phyloP scores from a whole-genome alignment of 306 rosid species.

The Rosa chinensis region DNA sequence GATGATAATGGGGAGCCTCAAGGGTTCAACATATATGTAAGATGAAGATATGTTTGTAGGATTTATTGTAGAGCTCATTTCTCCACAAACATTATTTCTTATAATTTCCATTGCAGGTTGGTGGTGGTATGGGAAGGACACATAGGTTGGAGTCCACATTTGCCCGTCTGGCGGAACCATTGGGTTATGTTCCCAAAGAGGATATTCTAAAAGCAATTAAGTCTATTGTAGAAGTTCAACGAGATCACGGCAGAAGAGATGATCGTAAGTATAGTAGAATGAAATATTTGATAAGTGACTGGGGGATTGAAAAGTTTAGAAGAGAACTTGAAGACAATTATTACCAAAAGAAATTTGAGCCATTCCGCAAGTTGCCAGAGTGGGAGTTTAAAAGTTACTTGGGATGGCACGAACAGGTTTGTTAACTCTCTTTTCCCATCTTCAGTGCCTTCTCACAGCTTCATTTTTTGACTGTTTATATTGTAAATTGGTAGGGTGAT shows the following conservation, averaged over 20 bases:
- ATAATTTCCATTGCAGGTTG: conserved; percentile 65
- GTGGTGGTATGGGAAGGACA: conserved; percentile 99
- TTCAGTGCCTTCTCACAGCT: neutral
- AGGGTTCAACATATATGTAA: conserved; percentile 92
- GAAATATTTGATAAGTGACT: conserved; percentile 88
- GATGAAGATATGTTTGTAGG: conserved; percentile 25
- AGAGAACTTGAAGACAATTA: conserved; percentile 66
- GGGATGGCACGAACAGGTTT: conserved; percentile 99
- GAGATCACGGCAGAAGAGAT: conserved; percentile 96
- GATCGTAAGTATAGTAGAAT: conserved; percentile 94
- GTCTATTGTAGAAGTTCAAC: conserved; percentile 93
- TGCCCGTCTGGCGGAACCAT: conserved; percentile 82
- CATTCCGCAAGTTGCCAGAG: conserved; percentile 72
- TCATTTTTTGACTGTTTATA: conserved; percentile 14
- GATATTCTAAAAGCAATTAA: conserved; percentile 92
- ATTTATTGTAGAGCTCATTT: neutral
- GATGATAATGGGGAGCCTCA: conserved; percentile 81
- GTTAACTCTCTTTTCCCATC: conserved; percentile 20
- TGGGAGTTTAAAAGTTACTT: conserved; percentile 93
- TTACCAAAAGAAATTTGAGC: conserved; percentile 89
- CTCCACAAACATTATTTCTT: conserved; percentile 23
- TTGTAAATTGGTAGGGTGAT: conserved; percentile 63
- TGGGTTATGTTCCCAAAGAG: conserved; percentile 92
- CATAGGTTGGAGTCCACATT: conserved; percentile 86
- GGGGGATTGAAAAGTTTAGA: conserved; percentile 96